Conservation (phyloP, 495 filamentous ascomycete genomes). For the Aspergillus nanangensis region DNA sequence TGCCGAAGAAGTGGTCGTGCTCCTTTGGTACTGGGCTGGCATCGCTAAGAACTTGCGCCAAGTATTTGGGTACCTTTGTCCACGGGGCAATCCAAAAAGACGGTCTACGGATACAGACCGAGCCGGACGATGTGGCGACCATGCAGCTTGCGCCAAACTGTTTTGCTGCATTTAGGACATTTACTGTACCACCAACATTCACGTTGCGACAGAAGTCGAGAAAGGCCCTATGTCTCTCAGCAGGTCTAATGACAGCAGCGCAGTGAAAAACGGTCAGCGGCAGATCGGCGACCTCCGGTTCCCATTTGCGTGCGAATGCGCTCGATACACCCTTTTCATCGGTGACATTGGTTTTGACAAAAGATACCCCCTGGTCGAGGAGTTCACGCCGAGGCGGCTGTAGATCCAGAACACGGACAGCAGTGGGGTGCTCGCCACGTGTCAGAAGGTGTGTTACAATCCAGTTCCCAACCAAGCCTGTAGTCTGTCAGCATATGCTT, state of each 20-base stretch:
- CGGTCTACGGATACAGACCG: slow-evolving; percentile 36
- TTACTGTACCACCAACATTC: slow-evolving; percentile 49
- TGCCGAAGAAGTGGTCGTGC: slow-evolving; percentile 49
- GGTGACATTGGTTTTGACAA: slow-evolving; percentile 50
- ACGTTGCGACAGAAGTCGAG: slow-evolving; percentile 46
- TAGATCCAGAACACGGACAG: slow-evolving; percentile 53
- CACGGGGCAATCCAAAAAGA: slow-evolving; percentile 49
- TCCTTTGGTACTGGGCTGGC: slow-evolving; percentile 37
- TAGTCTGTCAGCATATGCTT: not conserved
- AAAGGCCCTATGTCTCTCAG: slow-evolving; percentile 41
- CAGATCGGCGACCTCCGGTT: slow-evolving; percentile 31
- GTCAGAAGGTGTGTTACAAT: slow-evolving; percentile 50
- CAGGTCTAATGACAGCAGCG: slow-evolving; percentile 46
- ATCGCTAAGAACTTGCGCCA: slow-evolving; percentile 44
- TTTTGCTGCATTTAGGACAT: slow-evolving; percentile 45
- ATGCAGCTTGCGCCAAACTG: slow-evolving; percentile 46
- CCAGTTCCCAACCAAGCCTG: slow-evolving; percentile 53
- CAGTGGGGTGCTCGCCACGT: slow-evolving; percentile 48
- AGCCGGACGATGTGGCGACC: slow-evolving; percentile 53
- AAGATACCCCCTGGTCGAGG: slow-evolving; percentile 36
- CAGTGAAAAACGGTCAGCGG: slow-evolving; percentile 58
- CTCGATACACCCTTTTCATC: slow-evolving; percentile 37
- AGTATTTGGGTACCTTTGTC: slow-evolving; percentile 30
- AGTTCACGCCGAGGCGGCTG: slow-evolving; percentile 34
- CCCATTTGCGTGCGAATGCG: slow-evolving; percentile 50